These are phyloP conservation scores for Oryza glaberrima DNA, from an alignment of 176 grass and related monocot species.

Conservation along the genomic window DNA sequence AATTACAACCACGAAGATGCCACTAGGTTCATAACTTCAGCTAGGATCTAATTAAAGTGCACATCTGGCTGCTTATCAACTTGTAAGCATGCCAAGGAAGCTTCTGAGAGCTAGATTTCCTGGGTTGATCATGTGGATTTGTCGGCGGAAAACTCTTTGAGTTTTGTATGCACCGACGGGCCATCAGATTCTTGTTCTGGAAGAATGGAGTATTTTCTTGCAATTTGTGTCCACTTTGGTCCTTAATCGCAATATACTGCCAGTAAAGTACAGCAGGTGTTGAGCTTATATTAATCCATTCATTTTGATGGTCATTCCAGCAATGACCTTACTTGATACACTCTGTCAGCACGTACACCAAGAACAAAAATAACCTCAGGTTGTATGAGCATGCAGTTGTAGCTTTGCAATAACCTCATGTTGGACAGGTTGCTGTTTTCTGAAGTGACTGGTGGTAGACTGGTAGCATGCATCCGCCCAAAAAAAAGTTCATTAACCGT, in stretches of 20 bases:
- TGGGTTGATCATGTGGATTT: constrained; percentile 12
- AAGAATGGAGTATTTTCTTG: not conserved
- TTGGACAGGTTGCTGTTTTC: too few relatives aligned
- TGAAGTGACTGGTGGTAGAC: too few relatives aligned
- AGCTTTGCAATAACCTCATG: too few relatives aligned
- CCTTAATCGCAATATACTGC: not conserved
- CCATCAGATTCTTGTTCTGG: constrained; percentile 3
- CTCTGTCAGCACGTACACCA: not conserved
- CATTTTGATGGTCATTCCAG: constrained; percentile 11
- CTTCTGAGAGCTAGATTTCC: constrained; percentile 45
- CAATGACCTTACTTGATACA: not conserved
- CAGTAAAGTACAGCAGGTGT: not conserved
- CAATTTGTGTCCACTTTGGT: not conserved
- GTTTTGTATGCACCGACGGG: constrained; percentile 6
- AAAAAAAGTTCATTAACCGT: too few relatives aligned
- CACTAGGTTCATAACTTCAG: not conserved
- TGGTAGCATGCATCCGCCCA: too few relatives aligned
- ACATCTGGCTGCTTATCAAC: not conserved
- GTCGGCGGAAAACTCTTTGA: not conserved
- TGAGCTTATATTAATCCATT: not conserved
- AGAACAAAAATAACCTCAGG: too few relatives aligned
- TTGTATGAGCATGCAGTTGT: too few relatives aligned
- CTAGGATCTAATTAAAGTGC: not conserved
- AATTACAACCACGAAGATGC: not conserved
- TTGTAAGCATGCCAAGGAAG: constrained; percentile 31